These are phyloP conservation scores for Tritrichomonas foetus DNA, from an alignment of 208 protist genomes.

Conservation along the genomic window DNA sequence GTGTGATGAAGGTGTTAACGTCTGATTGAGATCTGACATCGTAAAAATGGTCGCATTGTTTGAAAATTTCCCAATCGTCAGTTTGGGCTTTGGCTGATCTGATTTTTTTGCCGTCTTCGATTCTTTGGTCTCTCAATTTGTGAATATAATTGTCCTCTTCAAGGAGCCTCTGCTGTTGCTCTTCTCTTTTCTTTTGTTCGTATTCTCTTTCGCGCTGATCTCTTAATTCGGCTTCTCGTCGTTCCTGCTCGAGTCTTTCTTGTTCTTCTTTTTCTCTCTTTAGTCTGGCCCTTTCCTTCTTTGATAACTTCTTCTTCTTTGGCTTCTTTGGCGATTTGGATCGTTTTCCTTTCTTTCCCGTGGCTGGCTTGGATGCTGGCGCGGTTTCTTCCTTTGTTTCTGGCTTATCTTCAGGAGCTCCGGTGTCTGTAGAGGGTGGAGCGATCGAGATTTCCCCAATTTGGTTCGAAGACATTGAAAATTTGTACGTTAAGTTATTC, in stretches of 20 bases:
- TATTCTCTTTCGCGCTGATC: neutral
- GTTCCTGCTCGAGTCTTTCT: neutral
- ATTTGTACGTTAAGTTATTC: no score
- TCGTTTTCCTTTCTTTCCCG: neutral
- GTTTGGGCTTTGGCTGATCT: neutral
- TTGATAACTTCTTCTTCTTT: neutral
- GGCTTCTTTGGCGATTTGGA: neutral
- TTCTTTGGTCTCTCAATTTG: neutral
- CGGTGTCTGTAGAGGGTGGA: no score
- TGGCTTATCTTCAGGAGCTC: no score
- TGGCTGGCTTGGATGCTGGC: neutral
- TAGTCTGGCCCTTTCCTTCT: neutral
- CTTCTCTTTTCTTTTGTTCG: neutral
- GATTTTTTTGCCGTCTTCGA: neutral
- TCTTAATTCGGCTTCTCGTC: neutral
- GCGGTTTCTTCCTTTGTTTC: neutral
- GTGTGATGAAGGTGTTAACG: conserved; percentile 3
- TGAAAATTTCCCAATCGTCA: conserved; percentile 13
- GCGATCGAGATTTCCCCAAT: no score
- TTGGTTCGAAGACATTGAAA: no score
- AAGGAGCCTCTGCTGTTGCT: neutral
- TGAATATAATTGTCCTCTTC: neutral
- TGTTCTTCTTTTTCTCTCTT: conserved; percentile 22
- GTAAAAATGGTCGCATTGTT: neutral
- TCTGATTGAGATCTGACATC: neutral